Evolutionary conservation across 2,329 filamentous ascomycete genomes (phyloP).

Genomic region (Fusarium cicatricum): DNA sequence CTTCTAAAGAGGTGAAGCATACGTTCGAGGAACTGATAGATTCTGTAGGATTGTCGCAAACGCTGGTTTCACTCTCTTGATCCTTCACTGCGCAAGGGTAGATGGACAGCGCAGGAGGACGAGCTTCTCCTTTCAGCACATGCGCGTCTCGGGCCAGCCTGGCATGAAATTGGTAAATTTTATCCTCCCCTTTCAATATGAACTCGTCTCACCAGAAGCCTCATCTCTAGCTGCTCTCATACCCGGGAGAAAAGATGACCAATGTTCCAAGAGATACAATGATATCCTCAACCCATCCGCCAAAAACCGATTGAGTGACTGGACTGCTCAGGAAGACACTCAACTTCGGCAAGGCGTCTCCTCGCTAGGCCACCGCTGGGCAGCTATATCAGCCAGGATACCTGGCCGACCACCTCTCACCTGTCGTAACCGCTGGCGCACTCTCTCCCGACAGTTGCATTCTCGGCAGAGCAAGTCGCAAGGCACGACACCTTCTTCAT

Average conservation of each 20-base stretch:
- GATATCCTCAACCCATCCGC: slow-evolving; percentile 42
- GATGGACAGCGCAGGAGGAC: slow-evolving; percentile 43
- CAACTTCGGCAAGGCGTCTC: slow-evolving; percentile 38
- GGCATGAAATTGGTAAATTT: slow-evolving; percentile 39
- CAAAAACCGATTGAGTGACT: slow-evolving; percentile 38
- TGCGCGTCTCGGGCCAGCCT: slow-evolving; percentile 37
- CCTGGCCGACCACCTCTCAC: slow-evolving; percentile 42
- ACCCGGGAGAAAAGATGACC: slow-evolving; percentile 43
- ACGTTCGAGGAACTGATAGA: slow-evolving; percentile 1
- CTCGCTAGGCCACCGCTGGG: slow-evolving; percentile 40
- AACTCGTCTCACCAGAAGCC: background rate
- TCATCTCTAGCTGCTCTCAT: slow-evolving; percentile 33
- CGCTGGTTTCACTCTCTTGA: slow-evolving; percentile 45
- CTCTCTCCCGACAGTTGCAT: slow-evolving; percentile 24
- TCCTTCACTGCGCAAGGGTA: slow-evolving; percentile 41
- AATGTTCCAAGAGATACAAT: slow-evolving; percentile 43
- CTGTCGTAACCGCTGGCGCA: slow-evolving; percentile 43
- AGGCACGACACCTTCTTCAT: slow-evolving; percentile 31
- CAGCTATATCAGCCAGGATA: slow-evolving; percentile 40
- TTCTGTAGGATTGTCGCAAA: slow-evolving; percentile 39
- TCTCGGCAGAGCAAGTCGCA: slow-evolving; percentile 26
- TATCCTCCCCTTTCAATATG: background rate
- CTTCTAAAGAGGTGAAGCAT: background rate
- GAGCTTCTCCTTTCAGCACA: slow-evolving; percentile 42
- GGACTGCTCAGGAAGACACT: slow-evolving; percentile 40